These are phyloP conservation scores for Selenicereus undatus DNA, from an alignment of 148 eudicot genomes.

Conservation along the genomic window DNA sequence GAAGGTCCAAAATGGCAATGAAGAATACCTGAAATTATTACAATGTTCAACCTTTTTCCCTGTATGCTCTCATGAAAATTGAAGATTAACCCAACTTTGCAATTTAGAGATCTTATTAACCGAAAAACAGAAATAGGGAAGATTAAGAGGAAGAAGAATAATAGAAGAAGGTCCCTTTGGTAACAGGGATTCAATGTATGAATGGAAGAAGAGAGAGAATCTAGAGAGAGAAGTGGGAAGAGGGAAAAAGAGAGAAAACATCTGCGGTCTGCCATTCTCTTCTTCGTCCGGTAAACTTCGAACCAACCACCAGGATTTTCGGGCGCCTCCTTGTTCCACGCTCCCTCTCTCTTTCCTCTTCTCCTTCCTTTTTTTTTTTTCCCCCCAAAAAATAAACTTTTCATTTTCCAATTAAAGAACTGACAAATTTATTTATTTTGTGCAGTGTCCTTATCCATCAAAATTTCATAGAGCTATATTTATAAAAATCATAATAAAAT, in stretches of 20 bases:
- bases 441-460: not conserved
- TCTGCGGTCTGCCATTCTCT: slow-evolving; percentile 3
- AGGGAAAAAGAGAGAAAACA: slow-evolving; percentile 7
- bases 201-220: slow-evolving; percentile 2
- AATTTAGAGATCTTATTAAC: slow-evolving; percentile 14
- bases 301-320: slow-evolving; percentile 31
- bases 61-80: not conserved
- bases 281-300: slow-evolving; percentile 20
- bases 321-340: slow-evolving; percentile 3
- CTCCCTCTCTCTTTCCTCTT: not conserved
- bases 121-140: not conserved
- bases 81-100: slow-evolving; percentile 16
- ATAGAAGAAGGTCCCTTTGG: not conserved
- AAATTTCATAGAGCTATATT: not conserved
- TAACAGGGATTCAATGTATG: slow-evolving; percentile 18
- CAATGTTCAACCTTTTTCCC: slow-evolving; percentile 15
- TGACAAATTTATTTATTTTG: not conserved
- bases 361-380: not conserved
- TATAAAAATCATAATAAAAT: too few relatives aligned
- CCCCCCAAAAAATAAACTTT: not conserved
- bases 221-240: not conserved
- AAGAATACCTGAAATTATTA: slow-evolving; percentile 25
- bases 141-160: not conserved
- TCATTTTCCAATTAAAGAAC: slow-evolving; percentile 16
- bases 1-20: not conserved